Evolutionary conservation across 495 filamentous ascomycete species (phyloP), one percentile per base, ranked within the genome.

Genomic region (Penicillium canescens): DNA sequence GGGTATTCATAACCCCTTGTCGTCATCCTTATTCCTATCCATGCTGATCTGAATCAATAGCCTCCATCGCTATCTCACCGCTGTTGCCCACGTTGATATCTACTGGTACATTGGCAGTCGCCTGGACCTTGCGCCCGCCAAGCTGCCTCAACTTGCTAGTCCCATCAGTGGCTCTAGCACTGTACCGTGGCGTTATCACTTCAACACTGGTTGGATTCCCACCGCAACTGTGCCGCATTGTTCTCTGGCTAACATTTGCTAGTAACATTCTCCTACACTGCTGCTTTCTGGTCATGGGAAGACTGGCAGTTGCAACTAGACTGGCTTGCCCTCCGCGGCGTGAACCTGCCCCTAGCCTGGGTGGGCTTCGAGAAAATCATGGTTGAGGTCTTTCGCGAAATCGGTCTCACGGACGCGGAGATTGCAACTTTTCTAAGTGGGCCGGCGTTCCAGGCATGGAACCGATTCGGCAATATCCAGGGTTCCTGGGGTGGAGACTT

Each of bases 231-330:
- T 18, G 18, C 18, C 18, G 18, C 28, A 13, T 20, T 31, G 8
- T 14, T 2, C 20, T 23, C 42, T 18, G 38, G 18, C 61, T 59
- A 23, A 60, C 47, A 28, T 28, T 42, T 37, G 4, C 12, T 21
- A 77, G 79, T 82, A 4, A 82, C 78, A 0, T 80, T 79, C 57
- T 80, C 77, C 28, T 82, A 82, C 50, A 82, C 80, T 4, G 55
- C 67, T n/a, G 71, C 78, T 1, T 82, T 80, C 58, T 82, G 78
- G 78, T 59, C 68, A 43, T 82, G 77, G 78, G 63, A 76, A 11
- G 76, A 82, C 20, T 82, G 80, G 80, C 76, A 81, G 55, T 61
- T 72, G 0, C 68, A 82, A 37, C 66, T 82, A 6, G 80, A 82
- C 57, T 82, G 80, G 78, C 63, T 82, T 51, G 78, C 80, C 2